Base-by-base conservation (phyloP, 164 flowering plant species). In the Kalanchoe fedtschenkoi region DNA sequence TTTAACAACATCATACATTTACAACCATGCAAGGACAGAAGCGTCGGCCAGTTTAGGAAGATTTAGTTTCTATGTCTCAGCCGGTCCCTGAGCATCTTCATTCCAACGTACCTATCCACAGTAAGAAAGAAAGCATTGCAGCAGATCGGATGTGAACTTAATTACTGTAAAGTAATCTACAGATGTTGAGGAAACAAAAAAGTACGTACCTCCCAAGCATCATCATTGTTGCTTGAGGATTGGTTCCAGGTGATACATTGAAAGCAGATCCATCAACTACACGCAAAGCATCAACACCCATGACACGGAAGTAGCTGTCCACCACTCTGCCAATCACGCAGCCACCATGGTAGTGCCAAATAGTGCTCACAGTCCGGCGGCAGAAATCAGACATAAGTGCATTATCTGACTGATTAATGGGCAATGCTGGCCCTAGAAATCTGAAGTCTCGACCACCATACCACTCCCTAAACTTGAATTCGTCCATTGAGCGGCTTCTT, bases 301-400 rank as follows among this genome's bases (percentile, higher is more conserved):
- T 53, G 0, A 89, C 88, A 44, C 71, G 72, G 61, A 66, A 70
- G 17, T 81, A 58, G 0, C 28, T 34, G 66, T 87, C 91, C 7
- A 92, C 96, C 41, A 89, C 98, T 71, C 76, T 83, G 28, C 98
- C 98, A 21, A 77, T 77, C 7, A 85, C 62, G 61, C 95, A 84
- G 15, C 98, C 98, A 0, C 98, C 98, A 53, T 92, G 96, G 66
- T 92, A 92, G 60, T 92, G 98, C 98, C 96, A 89, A 32, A 92
- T 84, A 24, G 96, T 89, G 64, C 73, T 80, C n/a, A 92, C 96
- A 2, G 93, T 87, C 6, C 80, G 71, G 14, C 80, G 69, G 56
- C 98, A 92, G 68, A 84, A 89, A 7, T 86, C 86, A 3, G 65
- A 84, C 91, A 91, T 72, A 65, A 22, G 34, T 16, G 1, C 66